These are phyloP conservation scores for Didymella arachidicola DNA, from an alignment of 2,329 filamentous ascomycete genomes.

Conservation along the genomic window DNA sequence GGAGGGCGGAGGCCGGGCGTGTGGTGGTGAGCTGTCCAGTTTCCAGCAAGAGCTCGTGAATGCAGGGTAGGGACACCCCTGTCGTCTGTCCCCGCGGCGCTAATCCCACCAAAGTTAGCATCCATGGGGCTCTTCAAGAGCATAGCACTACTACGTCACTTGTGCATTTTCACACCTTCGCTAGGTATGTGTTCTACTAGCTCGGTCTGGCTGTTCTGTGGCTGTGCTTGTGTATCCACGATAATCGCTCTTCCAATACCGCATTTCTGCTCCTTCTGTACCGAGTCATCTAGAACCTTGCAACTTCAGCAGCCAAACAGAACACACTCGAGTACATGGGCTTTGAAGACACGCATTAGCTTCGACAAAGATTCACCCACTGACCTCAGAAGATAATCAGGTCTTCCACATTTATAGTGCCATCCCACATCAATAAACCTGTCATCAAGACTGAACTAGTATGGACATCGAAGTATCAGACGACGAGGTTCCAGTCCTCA, in stretches of 20 bases:
- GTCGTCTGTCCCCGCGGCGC: constrained; percentile 21
- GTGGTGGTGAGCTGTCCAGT: constrained; percentile 24
- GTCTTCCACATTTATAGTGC: too few species aligned
- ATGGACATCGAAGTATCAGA: constrained; percentile 34
- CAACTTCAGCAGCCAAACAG: background rate
- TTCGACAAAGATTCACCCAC: too few species aligned
- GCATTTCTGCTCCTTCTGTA: background rate
- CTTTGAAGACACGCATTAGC: too few species aligned
- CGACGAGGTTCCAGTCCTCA: constrained; percentile 60
- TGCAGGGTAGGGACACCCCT: constrained; percentile 28
- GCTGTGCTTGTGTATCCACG: background rate
- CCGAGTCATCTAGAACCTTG: background rate
- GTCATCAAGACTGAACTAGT: background rate
- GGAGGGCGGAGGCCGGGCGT: background rate
- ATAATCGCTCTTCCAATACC: background rate
- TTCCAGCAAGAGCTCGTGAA: constrained; percentile 24
- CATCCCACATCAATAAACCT: too few species aligned
- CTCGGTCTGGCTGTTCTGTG: background rate
- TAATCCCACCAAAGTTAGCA: constrained; percentile 11
- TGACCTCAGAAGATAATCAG: too few species aligned
- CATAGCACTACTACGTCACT: constrained; percentile 20
- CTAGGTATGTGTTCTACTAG: background rate
- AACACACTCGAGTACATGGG: background rate
- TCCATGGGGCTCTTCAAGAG: constrained; percentile 9
- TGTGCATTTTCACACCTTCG: background rate